Percentiles rank a stretch among this genome's conserved stretches.
phyloP scores from a whole-genome alignment of 225 moss, liverwort and hornwort species.

The Anthoceros angustus region DNA sequence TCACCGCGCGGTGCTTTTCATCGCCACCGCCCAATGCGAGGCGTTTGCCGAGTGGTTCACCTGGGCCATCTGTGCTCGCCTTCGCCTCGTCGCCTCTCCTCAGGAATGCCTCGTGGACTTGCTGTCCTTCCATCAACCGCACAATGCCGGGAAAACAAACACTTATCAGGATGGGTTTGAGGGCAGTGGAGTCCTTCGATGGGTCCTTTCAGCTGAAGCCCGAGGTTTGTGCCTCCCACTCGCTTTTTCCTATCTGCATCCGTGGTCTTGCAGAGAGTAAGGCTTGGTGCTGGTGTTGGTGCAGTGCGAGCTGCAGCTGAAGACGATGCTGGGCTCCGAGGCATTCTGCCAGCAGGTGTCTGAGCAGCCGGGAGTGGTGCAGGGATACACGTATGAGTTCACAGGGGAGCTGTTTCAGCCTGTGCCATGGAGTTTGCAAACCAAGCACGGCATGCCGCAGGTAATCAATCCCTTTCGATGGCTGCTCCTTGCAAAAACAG shows the following conservation, averaged over 20 bases:
- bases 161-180: conserved; percentile 16
- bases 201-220: conserved; percentile 36
- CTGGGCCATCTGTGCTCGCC: background rate
- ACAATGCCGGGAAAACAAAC: background rate
- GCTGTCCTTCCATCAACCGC: background rate
- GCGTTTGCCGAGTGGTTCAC: background rate
- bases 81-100: background rate
- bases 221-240: conserved; percentile 15
- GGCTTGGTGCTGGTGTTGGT: background rate
- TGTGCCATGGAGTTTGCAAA: conserved; percentile 83
- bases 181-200: conserved; percentile 37
- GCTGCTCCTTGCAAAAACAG: background rate
- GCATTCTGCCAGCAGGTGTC: conserved; percentile 62
- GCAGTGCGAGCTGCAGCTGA: conserved; percentile 46
- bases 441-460: conserved; percentile 86
- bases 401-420: conserved; percentile 78
- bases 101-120: background rate
- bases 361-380: conserved; percentile 32
- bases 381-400: conserved; percentile 40
- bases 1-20: background rate
- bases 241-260: background rate
- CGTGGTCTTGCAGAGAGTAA: background rate
- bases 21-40: background rate
- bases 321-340: conserved; percentile 42
- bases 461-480: conserved; percentile 16